Base-by-base conservation (phyloP, 2,329 filamentous ascomycete genomes). In the Xylaria sp. region DNA sequence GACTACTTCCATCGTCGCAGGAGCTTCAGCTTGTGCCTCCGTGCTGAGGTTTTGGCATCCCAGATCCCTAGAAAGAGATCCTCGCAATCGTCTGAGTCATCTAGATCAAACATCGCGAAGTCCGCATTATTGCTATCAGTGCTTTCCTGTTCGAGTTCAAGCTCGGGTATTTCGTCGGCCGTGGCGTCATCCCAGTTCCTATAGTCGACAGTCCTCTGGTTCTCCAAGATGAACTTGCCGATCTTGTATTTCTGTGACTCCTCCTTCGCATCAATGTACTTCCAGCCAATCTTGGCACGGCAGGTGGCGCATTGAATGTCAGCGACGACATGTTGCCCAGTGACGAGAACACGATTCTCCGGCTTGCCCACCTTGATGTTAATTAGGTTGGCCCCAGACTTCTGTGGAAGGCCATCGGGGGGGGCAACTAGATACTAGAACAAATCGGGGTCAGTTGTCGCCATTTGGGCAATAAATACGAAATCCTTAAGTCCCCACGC, bases 201-300 rank as follows among this genome's bases (percentile, higher is more conserved):
- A 54, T 83, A 81, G 13, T 83, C 81, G 28, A 86, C 82, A 17
- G 90, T 85, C 62, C 87, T 81, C 76, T 86, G 84, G 46, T 85
- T 87, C 80, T 92, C 89, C 46, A 92, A 77, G 36, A 91, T 91
- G 76, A 87, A 91, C 77, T 91, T 91, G 72, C 89, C 89, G 59
- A 91, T 83, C 79, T 92, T 92, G 82, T 92, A 92, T 75, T 83
- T 85, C 77, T 91, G 89, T 56, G 82, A 79, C 64, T 81, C 74
- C 72, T 90, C 87, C 68, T 83, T 84, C 1, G 89, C 89, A 76
- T 89, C 87, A 51, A 91, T 83, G 74, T 92, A 92, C 78, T 91
- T 91, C 89, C 89, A 92, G 20, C 89, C 89, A 9, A 92, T 76
- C 73, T 87, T 87, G 60, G 80, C 81, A 31, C 80, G 79, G 78